Conservation (phyloP, 495 filamentous ascomycete genomes). For the Alectoria sarmentosa region DNA sequence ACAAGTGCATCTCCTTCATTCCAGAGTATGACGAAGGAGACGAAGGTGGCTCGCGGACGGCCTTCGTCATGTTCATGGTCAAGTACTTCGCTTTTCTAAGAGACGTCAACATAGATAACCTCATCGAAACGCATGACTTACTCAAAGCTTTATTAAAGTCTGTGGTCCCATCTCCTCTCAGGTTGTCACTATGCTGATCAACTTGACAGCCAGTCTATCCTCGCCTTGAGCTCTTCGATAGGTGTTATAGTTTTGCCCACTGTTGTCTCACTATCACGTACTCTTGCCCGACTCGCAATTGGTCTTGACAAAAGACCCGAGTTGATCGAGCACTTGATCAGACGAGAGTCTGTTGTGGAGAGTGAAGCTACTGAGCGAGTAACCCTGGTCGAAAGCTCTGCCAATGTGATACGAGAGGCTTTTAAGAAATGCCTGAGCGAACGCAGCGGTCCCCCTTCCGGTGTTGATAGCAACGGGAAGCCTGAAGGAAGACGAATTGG, state of each 20-base stretch:
- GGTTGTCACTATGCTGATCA: background rate
- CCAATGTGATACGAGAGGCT: conserved; percentile 79
- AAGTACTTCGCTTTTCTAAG: conserved; percentile 73
- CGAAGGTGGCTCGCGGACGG: conserved; percentile 61
- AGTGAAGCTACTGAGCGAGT: conserved; percentile 53
- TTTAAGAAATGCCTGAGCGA: conserved; percentile 89
- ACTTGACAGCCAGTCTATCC: conserved; percentile 58
- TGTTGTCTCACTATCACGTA: conserved; percentile 65
- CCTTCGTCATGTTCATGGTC: conserved; percentile 69
- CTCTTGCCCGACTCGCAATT: conserved; percentile 73
- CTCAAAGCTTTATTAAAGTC: conserved; percentile 68
- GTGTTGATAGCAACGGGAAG: conserved; percentile 40
- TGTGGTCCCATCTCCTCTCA: conserved; percentile 24
- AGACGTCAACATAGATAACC: conserved; percentile 66
- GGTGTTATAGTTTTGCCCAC: conserved; percentile 73
- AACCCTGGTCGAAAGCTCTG: conserved; percentile 75
- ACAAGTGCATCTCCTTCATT: conserved; percentile 48
- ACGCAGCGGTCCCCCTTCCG: conserved; percentile 52
- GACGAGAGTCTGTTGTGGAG: conserved; percentile 33
- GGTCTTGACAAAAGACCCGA: conserved; percentile 69
- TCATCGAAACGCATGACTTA: conserved; percentile 65
- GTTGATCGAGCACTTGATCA: conserved; percentile 50
- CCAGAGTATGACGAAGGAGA: conserved; percentile 46
- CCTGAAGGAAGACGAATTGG: conserved; percentile 79
- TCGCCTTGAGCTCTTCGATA: conserved; percentile 67